phyloP scores from a whole-genome alignment of 768 basidiomycete species.

The Pisolithus sp. region DNA sequence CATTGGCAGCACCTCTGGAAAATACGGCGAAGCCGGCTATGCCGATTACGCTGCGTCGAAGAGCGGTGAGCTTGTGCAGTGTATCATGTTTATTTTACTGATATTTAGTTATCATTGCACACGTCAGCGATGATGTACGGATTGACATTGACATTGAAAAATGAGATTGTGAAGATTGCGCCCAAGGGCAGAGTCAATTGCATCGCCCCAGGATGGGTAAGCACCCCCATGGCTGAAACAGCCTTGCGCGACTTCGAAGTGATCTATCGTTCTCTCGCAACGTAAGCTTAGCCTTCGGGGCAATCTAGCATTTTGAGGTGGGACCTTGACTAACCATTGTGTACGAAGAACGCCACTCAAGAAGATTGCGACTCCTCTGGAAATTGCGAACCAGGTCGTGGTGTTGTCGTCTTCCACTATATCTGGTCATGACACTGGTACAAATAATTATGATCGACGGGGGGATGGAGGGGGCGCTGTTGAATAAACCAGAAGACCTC shows the following conservation, averaged over 20 bases:
- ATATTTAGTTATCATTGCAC: not conserved
- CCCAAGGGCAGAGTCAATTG: conserved; percentile 65
- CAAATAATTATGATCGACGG: conserved; percentile 67
- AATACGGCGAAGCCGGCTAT: conserved; percentile 64
- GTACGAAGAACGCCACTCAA: conserved; percentile 50
- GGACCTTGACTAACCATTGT: too few species aligned
- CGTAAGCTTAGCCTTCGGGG: conserved; percentile 36
- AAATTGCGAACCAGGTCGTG: conserved; percentile 61
- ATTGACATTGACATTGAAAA: conserved; percentile 60
- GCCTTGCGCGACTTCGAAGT: conserved; percentile 49
- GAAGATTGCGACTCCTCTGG: conserved; percentile 55
- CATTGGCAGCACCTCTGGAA: conserved; percentile 67
- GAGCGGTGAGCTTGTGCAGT: conserved; percentile 43
- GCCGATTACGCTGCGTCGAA: conserved; percentile 63
- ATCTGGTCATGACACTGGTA: conserved; percentile 67
- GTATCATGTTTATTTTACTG: not conserved
- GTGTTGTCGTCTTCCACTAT: conserved; percentile 52
- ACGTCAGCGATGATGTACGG: conserved; percentile 65
- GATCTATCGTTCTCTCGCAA: conserved; percentile 56
- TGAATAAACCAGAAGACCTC: conserved; percentile 37
- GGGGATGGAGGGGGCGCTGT: conserved; percentile 69
- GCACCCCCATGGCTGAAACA: conserved; percentile 56
- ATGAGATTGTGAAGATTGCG: conserved; percentile 74
- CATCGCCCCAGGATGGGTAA: conserved; percentile 64
- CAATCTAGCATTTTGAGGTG: too few species aligned